Base-by-base conservation (phyloP, 805 yeast genomes). In the Candida boleticola region DNA sequence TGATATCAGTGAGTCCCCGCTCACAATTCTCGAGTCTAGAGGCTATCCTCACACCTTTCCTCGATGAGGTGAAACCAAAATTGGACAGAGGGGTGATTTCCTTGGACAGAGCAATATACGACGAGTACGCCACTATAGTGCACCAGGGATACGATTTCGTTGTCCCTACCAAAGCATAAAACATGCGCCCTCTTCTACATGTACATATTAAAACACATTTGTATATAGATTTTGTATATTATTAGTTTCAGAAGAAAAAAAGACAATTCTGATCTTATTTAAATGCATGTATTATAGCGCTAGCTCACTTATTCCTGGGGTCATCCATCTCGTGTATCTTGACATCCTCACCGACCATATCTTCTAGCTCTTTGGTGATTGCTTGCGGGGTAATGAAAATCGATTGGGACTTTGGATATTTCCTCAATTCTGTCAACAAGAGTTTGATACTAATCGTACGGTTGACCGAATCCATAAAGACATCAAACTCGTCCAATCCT, bases 401-500 rank as follows among this genome's bases (percentile, higher is more conserved):
- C 1, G 96, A 85, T 63, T 92, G 99, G 0, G 90, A 80, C 46
- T 80, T 75, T 0, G 83, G 75, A 43, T 80, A 77, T 37, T 74
- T 73, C 5, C 80, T 64, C 23, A 90, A 75, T 49, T 88, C 85
- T 20, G 76, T 76, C 37, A 89, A 68, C 58, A 93, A 81, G 47
- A 90, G 64, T 37, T 78, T 73, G 57, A 93, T 80, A 46, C 96
- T 89, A 40, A 85, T 77, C 35, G 83, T 75, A 50, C 99, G 76
- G 58, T 90, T 89, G 14, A 89, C 87, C 37, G 89, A 88, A 61
- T 93, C 99, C 99, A 93, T 93, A 55, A 83, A 93, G 17, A 93
- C 99, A 64, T 93, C 99, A 60, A 86, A 93, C 62, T 93, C 99
- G 63, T 93, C 99, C 45, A 93, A 67, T 0, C 97, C 97, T 45